Conservation (phyloP, 2,329 filamentous ascomycete species). For the Pestalotiopsis sp. region DNA sequence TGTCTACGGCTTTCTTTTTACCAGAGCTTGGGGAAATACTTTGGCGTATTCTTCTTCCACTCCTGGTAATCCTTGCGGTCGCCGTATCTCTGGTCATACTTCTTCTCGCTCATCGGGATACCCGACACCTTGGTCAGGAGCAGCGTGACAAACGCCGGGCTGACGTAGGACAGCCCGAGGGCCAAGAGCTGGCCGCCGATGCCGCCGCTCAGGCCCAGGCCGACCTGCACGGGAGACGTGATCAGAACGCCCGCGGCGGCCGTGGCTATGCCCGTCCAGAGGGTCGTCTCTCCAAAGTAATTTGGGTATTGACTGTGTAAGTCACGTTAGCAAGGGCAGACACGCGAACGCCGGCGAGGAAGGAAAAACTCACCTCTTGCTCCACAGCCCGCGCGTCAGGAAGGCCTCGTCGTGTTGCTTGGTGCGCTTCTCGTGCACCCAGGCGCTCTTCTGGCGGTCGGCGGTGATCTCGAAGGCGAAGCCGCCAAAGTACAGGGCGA, state of each 20-base stretch:
- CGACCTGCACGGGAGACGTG: constrained; percentile 54
- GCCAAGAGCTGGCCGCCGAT: constrained; percentile 31
- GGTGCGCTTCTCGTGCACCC: constrained; percentile 61
- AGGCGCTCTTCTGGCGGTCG: constrained; percentile 65
- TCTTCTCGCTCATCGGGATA: constrained; percentile 67
- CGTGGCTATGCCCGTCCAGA: constrained; percentile 71
- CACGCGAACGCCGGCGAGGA: constrained; percentile 21
- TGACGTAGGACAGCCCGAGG: constrained; percentile 53
- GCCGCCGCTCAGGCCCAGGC: constrained; percentile 57
- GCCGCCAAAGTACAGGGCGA: constrained; percentile 61
- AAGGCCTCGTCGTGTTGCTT: constrained; percentile 72
- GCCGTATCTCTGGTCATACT: constrained; percentile 69
- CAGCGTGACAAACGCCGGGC: constrained; percentile 67
- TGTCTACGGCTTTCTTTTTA: neutral
- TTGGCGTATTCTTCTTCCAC: constrained; percentile 69
- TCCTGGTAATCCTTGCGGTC: constrained; percentile 66
- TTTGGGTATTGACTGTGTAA: constrained; percentile 58
- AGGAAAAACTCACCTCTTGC: constrained; percentile 44
- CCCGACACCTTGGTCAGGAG: constrained; percentile 66
- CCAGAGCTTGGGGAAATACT: constrained; percentile 64
- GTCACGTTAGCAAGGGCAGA: constrained; percentile 10
- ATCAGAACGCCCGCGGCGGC: constrained; percentile 59
- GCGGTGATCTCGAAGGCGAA: constrained; percentile 63
- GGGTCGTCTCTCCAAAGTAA: constrained; percentile 71
- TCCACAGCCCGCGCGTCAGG: constrained; percentile 65